Conservation (phyloP, 352 stramenopile species). For the Sclerospora graminicola region DNA sequence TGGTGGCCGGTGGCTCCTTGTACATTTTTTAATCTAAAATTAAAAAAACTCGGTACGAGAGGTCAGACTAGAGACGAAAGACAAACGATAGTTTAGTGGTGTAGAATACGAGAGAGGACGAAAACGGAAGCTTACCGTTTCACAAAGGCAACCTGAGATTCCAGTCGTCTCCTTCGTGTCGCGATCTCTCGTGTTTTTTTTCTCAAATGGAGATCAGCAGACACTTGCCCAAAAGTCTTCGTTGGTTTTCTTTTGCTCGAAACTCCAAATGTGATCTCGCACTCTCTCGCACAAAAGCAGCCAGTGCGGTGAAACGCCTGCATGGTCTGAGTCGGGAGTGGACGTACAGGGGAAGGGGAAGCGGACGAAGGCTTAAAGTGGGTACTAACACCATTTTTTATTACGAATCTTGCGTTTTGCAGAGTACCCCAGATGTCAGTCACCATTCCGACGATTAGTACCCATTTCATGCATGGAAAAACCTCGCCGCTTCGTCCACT, state of each 20-base stretch:
- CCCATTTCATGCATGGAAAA: not conserved
- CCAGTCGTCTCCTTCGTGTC: constrained; percentile 7
- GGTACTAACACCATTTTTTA: constrained; percentile 2
- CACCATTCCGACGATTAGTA: not conserved
- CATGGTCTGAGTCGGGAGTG: not conserved
- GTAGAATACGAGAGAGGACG: not conserved
- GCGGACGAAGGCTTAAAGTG: constrained; percentile 2
- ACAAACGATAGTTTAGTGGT: not conserved
- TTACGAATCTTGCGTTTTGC: not conserved
- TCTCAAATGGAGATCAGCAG: constrained; percentile 20
- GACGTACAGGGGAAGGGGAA: constrained; percentile 1
- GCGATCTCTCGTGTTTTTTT: constrained; percentile 27
- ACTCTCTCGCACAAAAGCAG: constrained; percentile 12
- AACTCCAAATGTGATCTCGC: constrained; percentile 15
- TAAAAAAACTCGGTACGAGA: not conserved
- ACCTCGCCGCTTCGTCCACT: constrained; percentile 3
- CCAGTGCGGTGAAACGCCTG: constrained; percentile 4
- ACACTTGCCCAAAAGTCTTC: not conserved
- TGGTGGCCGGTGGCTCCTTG: constrained; percentile 29
- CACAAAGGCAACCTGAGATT: constrained; percentile 1
- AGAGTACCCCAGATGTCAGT: constrained; percentile 2
- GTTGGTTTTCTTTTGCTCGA: constrained; percentile 21
- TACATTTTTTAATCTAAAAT: constrained; percentile 32
- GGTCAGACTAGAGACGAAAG: constrained; percentile 16
- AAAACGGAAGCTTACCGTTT: not conserved